Conservation (phyloP, 371 early-diverging fungal species). For the Mortierella sp. region DNA sequence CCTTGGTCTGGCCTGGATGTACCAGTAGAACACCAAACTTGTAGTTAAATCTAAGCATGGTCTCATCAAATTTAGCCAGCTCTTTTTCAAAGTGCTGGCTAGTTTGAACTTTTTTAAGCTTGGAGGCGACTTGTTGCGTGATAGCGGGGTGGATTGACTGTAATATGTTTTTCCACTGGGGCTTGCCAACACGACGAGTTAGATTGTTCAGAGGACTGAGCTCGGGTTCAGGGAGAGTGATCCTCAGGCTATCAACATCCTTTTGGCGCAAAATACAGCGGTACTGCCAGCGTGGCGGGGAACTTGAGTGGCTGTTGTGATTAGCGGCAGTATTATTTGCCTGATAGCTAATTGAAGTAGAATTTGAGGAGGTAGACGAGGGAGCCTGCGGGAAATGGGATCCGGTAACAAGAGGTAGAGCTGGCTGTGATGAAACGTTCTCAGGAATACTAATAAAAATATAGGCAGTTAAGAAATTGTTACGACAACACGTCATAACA, state of each 20-base stretch:
- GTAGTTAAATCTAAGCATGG: slow-evolving; percentile 64
- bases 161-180: slow-evolving; percentile 61
- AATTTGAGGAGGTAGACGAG: background rate
- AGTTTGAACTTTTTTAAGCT: slow-evolving; percentile 63
- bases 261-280: slow-evolving; percentile 54
- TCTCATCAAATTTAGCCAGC: slow-evolving; percentile 66
- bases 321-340: background rate
- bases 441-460: background rate
- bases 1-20: slow-evolving; percentile 74
- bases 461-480: background rate
- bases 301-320: background rate
- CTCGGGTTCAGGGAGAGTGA: slow-evolving; percentile 52
- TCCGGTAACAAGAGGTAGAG: background rate
- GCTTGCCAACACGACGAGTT: slow-evolving; percentile 54
- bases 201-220: slow-evolving; percentile 43
- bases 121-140: slow-evolving; percentile 61
- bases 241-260: slow-evolving; percentile 46
- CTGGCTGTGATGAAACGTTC: background rate
- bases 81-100: slow-evolving; percentile 56
- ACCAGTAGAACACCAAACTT: slow-evolving; percentile 86
- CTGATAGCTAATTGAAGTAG: background rate
- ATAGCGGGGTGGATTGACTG: slow-evolving; percentile 61
- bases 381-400: background rate
- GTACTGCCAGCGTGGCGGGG: slow-evolving; percentile 48
- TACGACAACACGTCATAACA: background rate